These are phyloP conservation scores for Dendrobium chrysotoxum DNA, from an alignment of 106 monocot genomes.

Conservation along the genomic window DNA sequence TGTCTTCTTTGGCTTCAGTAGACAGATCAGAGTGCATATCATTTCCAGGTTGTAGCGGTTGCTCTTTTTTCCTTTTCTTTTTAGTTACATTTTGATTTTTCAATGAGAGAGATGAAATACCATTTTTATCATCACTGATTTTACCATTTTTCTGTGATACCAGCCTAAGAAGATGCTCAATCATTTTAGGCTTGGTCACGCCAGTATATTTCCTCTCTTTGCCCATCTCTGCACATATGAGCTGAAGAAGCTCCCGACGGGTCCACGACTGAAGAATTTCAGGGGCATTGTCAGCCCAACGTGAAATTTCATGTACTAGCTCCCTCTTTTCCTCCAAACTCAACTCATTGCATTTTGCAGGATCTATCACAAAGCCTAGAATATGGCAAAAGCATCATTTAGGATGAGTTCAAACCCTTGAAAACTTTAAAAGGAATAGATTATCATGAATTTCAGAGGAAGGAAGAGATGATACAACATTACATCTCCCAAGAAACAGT, in stretches of 20 bases:
- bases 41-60: conserved; percentile 8
- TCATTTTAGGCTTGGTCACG: conserved; percentile 83
- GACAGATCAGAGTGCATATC: conserved; percentile 4
- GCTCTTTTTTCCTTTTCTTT: conserved; percentile 48
- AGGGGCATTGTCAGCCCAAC: conserved; percentile 61
- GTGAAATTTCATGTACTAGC: conserved; percentile 73
- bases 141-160: conserved; percentile 47
- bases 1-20: conserved; percentile 14
- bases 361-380: conserved; percentile 67
- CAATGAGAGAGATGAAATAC: conserved; percentile 11
- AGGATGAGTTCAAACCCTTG: not conserved
- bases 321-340: conserved; percentile 87
- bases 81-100: conserved; percentile 23
- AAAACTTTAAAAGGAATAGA: not conserved
- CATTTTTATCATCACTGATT: conserved; percentile 3
- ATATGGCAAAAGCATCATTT: not conserved
- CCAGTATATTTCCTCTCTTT: conserved; percentile 92
- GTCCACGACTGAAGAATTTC: conserved; percentile 82
- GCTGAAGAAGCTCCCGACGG: conserved; percentile 78
- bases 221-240: conserved; percentile 85
- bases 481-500: not conserved
- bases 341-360: conserved; percentile 48
- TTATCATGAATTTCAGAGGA: not conserved
- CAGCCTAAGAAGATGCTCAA: conserved; percentile 65
- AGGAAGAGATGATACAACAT: not conserved